Conservation (phyloP, 805 yeast species). For the Candida insectorum region DNA sequence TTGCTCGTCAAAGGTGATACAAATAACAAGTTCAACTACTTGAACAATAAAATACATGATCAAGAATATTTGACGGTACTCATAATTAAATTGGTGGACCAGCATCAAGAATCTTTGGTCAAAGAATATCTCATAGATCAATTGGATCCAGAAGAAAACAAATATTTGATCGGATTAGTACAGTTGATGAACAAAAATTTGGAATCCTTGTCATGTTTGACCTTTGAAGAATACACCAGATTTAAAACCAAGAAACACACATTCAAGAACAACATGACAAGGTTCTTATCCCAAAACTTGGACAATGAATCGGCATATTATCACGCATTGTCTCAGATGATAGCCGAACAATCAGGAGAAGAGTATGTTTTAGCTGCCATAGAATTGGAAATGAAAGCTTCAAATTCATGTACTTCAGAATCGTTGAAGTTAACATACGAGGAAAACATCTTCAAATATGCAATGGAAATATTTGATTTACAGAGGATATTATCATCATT, state of each 20-base stretch:
- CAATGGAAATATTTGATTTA: slow-evolving; percentile 5
- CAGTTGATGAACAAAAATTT: slow-evolving; percentile 25
- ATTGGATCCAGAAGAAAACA: slow-evolving; percentile 29
- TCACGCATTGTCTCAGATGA: slow-evolving; percentile 10
- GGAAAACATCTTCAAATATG: slow-evolving; percentile 7
- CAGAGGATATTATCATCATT: slow-evolving; percentile 2
- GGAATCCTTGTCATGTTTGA: slow-evolving; percentile 4
- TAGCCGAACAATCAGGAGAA: slow-evolving; percentile 1
- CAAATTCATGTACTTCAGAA: neutral
- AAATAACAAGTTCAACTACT: slow-evolving; percentile 7
- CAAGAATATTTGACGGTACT: slow-evolving; percentile 34
- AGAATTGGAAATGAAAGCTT: slow-evolving; percentile 11
- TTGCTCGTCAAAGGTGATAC: slow-evolving; percentile 7
- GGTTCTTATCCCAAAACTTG: slow-evolving; percentile 3
- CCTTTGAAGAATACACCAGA: slow-evolving; percentile 6
- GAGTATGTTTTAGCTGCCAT: slow-evolving; percentile 6
- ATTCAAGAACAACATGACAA: slow-evolving; percentile 3
- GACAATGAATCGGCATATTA: slow-evolving; percentile 8
- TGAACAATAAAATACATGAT: slow-evolving; percentile 12
- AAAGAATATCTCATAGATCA: slow-evolving; percentile 36
- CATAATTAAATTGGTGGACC: slow-evolving; percentile 25
- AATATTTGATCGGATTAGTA: slow-evolving; percentile 33
- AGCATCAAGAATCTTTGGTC: slow-evolving; percentile 38
- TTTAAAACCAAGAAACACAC: slow-evolving; percentile 3
- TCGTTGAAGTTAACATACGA: slow-evolving; percentile 6